Conservation (phyloP, 495 filamentous ascomycete genomes). For the Neurospora cerealis region DNA sequence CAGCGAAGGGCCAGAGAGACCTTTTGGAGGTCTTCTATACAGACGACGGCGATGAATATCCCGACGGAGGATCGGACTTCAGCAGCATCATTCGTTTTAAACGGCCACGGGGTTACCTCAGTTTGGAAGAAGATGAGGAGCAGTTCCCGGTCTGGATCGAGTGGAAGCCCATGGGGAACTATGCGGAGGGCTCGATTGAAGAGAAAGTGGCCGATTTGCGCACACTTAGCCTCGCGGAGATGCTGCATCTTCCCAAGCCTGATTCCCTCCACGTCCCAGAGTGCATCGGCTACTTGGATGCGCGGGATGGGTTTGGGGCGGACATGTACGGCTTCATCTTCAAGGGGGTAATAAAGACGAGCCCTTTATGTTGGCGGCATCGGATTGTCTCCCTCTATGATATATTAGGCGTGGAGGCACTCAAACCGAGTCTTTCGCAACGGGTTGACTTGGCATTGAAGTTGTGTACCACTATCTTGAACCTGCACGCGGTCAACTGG, state of each 20-base stretch:
- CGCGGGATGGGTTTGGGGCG: slow-evolving; percentile 5
- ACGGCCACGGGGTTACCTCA: slow-evolving; percentile 13
- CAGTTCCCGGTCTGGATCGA: slow-evolving; percentile 23
- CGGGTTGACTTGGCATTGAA: slow-evolving; percentile 13
- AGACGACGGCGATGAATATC: not conserved
- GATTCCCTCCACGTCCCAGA: slow-evolving; percentile 12
- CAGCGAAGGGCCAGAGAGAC: not conserved
- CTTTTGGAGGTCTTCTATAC: slow-evolving; percentile 5
- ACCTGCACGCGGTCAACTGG: slow-evolving; percentile 47
- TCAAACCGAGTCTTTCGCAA: slow-evolving; percentile 12
- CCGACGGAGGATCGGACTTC: not conserved
- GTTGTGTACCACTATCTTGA: slow-evolving; percentile 17
- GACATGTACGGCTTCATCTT: slow-evolving; percentile 22
- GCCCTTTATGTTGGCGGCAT: not conserved
- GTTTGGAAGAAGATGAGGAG: not conserved
- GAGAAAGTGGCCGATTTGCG: slow-evolving; percentile 16
- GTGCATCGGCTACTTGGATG: slow-evolving; percentile 23
- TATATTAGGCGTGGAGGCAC: slow-evolving; percentile 1
- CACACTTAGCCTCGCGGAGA: slow-evolving; percentile 20
- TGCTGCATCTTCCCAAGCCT: slow-evolving; percentile 21
- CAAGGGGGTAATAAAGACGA: no score
- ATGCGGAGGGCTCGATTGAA: not conserved
- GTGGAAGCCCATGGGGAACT: slow-evolving; percentile 16
- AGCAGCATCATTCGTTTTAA: fast-evolving
- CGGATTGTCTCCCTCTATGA: slow-evolving; percentile 9